Base-by-base conservation (phyloP, 2,329 filamentous ascomycete genomes). In the Neopestalotiopsis clavispora region DNA sequence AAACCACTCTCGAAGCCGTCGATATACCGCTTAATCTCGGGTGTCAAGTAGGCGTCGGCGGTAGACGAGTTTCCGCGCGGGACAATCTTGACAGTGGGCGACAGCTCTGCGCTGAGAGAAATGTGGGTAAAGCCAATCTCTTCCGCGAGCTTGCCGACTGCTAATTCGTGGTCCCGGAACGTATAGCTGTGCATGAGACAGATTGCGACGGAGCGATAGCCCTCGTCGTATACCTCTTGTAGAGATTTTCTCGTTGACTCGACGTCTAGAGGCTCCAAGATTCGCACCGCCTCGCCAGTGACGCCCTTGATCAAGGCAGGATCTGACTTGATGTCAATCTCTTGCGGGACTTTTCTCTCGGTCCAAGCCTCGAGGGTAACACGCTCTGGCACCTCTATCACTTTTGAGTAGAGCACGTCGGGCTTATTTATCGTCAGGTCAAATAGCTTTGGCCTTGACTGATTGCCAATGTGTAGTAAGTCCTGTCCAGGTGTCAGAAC, bases 71-170 rank as follows among this genome's bases (percentile, higher is more conserved):
- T 92, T 9, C 89, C 90, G 73, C 91, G 82, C 4, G 91, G 90
- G 1, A 93, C 87, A 23, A 93, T 82, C 78, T 93, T 93, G 79
- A 93, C 92, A 90, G 92, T 93, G 6, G 90, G 90, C 87, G 92
- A 91, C 57, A 92, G 83, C 75, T 91, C 86, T 71, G 91, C 89
- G 68, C 89, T 91, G 57, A 92, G 79, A 70, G 88, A 91, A 67
- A 93, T 88, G 77, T 93, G 90, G 63, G 86, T 82, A 74, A 93
- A 93, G 2, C 91, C 91, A 71, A 92, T 88, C 17, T 91, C 87
- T 68, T 40, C 56, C 6, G 72, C 72, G 12, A 72, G 59, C 14
- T 38, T n/a, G 42, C 42, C 71, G 3, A 72, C 68, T 13, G 40
- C 40, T 30, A 52, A 30, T 64, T 72, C 73, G 63, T 73, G 72